phyloP scores from a whole-genome alignment of 805 yeast genomes.

The Candida glaebosa region DNA sequence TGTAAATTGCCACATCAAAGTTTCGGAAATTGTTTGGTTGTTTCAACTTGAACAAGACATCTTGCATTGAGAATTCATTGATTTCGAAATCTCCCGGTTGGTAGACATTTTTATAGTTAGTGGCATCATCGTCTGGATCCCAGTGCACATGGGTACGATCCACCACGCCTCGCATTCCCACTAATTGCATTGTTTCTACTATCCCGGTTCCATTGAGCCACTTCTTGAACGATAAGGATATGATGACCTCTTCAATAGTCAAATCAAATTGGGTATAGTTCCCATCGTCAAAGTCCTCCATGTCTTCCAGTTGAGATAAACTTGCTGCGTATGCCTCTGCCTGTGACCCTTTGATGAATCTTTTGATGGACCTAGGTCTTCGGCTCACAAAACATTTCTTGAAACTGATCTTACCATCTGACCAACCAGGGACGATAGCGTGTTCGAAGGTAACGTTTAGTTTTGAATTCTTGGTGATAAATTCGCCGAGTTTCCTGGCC shows the following conservation, averaged over 20 bases:
- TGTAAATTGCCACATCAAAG: constrained; percentile 82
- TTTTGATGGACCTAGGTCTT: constrained; percentile 60
- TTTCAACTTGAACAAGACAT: constrained; percentile 72
- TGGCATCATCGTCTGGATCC: constrained; percentile 79
- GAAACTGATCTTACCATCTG: constrained; percentile 79
- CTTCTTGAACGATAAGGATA: constrained; percentile 75
- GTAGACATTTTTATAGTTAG: constrained; percentile 68
- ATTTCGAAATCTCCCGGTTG: constrained; percentile 92
- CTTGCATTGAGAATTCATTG: constrained; percentile 77
- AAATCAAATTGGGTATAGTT: constrained; percentile 95
- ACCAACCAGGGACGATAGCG: constrained; percentile 94
- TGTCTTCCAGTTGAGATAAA: constrained; percentile 25
- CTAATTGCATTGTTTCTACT: constrained; percentile 67
- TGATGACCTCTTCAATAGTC: constrained; percentile 79
- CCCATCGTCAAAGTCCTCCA: constrained; percentile 63
- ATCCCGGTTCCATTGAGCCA: constrained; percentile 93
- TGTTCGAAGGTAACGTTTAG: constrained; percentile 83
- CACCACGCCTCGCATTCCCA: constrained; percentile 87
- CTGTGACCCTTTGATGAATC: constrained; percentile 70
- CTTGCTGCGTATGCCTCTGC: constrained; percentile 65
- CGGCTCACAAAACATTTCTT: constrained; percentile 81
- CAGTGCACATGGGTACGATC: constrained; percentile 87
- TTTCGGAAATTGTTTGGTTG: constrained; percentile 84
- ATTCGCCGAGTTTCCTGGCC: constrained; percentile 76
- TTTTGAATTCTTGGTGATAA: constrained; percentile 79